phyloP scores from a whole-genome alignment of 1,284 basidiomycete species.

The Inonotus hispidus region DNA sequence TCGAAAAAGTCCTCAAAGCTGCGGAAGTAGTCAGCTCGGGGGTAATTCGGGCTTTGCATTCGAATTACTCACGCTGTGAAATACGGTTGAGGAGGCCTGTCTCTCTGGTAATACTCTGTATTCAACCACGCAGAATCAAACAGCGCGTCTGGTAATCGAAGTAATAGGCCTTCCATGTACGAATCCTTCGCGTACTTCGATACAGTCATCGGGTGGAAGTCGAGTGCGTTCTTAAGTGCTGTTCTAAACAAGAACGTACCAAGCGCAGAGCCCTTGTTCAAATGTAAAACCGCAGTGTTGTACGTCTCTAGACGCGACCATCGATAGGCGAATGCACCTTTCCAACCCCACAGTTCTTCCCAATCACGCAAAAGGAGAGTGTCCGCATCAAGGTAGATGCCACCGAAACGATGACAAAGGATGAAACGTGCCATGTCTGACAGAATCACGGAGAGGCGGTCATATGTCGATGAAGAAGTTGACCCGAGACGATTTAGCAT shows the following conservation, averaged over 20 bases:
- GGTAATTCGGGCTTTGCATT: not conserved
- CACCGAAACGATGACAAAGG: constrained; percentile 80
- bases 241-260: constrained; percentile 81
- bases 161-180: constrained; percentile 62
- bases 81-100: constrained; percentile 80
- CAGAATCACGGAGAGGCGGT: constrained; percentile 75
- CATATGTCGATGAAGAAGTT: constrained; percentile 68
- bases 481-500: constrained; percentile 74
- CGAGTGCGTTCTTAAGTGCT: constrained; percentile 77
- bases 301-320: constrained; percentile 80
- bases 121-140: constrained; percentile 88
- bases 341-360: constrained; percentile 88
- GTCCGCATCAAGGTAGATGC: constrained; percentile 84
- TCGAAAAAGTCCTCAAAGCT: constrained; percentile 81
- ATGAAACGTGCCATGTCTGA: constrained; percentile 88
- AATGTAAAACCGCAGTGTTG: constrained; percentile 81
- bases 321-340: constrained; percentile 82
- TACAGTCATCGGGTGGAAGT: constrained; percentile 86
- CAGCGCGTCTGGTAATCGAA: constrained; percentile 77
- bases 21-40: constrained; percentile 11
- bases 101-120: constrained; percentile 76
- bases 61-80: constrained; percentile 60
- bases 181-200: constrained; percentile 78
- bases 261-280: constrained; percentile 78
- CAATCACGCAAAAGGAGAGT: constrained; percentile 86